Conservation (phyloP, 768 basidiomycete species). For the Termitomyces sp. region DNA sequence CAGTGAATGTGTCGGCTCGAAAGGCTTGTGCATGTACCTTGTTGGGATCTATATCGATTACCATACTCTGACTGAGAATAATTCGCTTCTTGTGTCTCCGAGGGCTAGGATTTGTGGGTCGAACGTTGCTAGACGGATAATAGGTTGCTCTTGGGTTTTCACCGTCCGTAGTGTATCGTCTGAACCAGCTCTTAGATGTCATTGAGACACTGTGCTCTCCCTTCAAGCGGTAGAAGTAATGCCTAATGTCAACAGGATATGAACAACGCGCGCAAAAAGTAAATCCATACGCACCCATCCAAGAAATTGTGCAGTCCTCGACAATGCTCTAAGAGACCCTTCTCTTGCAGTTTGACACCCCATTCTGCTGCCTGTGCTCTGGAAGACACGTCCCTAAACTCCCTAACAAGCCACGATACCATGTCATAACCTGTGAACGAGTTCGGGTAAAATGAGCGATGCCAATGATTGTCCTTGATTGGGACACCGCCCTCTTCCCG, state of each 20-base stretch:
- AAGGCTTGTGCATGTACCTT: slow-evolving; percentile 37
- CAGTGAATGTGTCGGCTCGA: not conserved
- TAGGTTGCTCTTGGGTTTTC: slow-evolving; percentile 29
- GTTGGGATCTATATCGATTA: slow-evolving; percentile 79
- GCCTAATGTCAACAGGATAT: slow-evolving; percentile 33
- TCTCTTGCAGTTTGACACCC: slow-evolving; percentile 70
- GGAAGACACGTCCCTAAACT: slow-evolving; percentile 84
- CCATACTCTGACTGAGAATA: slow-evolving; percentile 83
- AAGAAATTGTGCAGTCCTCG: slow-evolving; percentile 75
- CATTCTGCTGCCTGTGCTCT: slow-evolving; percentile 75
- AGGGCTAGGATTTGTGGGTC: slow-evolving; percentile 29
- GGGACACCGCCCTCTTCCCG: slow-evolving; percentile 77
- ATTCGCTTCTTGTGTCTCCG: slow-evolving; percentile 52
- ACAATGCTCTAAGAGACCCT: slow-evolving; percentile 85
- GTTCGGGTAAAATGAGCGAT: slow-evolving; percentile 63
- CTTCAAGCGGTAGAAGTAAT: slow-evolving; percentile 84
- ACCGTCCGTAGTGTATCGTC: slow-evolving; percentile 38
- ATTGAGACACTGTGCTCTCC: slow-evolving; percentile 69
- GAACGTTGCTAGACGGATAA: slow-evolving; percentile 29
- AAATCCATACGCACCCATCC: slow-evolving; percentile 60
- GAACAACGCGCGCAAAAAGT: not conserved
- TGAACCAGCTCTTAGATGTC: slow-evolving; percentile 74
- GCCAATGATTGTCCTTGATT: slow-evolving; percentile 85
- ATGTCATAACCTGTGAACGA: slow-evolving; percentile 88
- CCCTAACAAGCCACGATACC: slow-evolving; percentile 87